These are phyloP conservation scores for Solanum verrucosum DNA, from an alignment of 257 asterid genomes.

Conservation along the genomic window DNA sequence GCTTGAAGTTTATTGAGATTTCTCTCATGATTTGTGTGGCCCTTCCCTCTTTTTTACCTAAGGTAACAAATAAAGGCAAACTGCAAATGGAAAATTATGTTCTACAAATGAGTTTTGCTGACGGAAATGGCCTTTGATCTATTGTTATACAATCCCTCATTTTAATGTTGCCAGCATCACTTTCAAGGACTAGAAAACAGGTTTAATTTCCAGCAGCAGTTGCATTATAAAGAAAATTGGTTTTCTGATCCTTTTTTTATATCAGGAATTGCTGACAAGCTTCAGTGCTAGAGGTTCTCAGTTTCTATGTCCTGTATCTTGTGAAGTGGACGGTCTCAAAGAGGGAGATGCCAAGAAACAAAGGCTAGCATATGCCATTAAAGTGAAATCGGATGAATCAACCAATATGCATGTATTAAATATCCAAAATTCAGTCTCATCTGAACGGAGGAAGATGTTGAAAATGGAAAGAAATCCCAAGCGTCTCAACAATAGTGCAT, in stretches of 20 bases:
- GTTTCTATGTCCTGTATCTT: not conserved
- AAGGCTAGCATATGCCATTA: not conserved
- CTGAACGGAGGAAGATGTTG: slow-evolving; percentile 3
- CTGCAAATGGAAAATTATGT: not conserved
- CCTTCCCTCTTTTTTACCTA: not conserved
- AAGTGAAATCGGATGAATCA: not conserved
- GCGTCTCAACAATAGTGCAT: slow-evolving; percentile 21
- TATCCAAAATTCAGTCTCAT: not conserved
- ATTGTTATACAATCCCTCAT: not conserved
- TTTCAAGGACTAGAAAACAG: not conserved
- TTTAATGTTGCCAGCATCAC: not conserved
- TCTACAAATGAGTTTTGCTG: not conserved
- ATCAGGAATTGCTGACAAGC: not conserved
- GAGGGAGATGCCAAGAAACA: slow-evolving; percentile 4
- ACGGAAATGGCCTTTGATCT: not conserved
- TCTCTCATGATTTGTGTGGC: not conserved
- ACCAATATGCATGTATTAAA: not conserved
- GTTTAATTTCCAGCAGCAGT: not conserved
- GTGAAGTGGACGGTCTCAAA: not conserved
- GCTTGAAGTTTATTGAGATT: not conserved
- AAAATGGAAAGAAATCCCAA: slow-evolving; percentile 29
- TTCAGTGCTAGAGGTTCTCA: not conserved
- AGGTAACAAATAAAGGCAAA: not conserved
- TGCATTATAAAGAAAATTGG: not conserved
- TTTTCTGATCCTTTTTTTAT: not conserved